Base-by-base conservation (phyloP, 2,329 filamentous ascomycete species). In the Diaporthe australafricana region DNA sequence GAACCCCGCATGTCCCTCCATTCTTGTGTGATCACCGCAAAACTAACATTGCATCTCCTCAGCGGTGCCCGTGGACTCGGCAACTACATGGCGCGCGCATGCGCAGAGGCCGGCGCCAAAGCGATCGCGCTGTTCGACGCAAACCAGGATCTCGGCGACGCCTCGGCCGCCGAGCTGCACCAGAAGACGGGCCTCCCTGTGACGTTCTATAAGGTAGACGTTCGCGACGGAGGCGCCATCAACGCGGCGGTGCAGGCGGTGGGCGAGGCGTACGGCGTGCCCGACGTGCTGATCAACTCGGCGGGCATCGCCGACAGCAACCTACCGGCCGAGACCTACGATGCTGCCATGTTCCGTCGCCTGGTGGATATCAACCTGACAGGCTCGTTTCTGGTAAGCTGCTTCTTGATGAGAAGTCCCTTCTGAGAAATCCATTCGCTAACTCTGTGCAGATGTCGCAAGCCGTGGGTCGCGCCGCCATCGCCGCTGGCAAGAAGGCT, bases 301-400 rank as follows among this genome's bases (percentile, higher is more conserved):
- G 93, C 93, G 56, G 93, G 93, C 79, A 94, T 95, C 75, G 93
- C 93, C 75, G 93, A 95, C 81, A 94, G 92, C 80, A 95, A 95
- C 87, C 93, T 95, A 85, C 92, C 93, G 81, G 93, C 92, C 63
- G 93, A 95, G 87, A 90, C 86, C 25, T 95, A 95, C 84, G 90
- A 93, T 79, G 87, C 89, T 35, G 89, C 91, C 81, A 93, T 92
- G 87, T 95, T 94, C 88, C 91, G 92, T 62, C 90, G 90, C 70
- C 88, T 95, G 42, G 91, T 95, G 77, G 93, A 95, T 81, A 94
- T 95, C 86, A 96, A 95, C 87, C 84, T 95, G 47, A 94, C 89
- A 11, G 93, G 93, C 68, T 92, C 92, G 5, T 95, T 95, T 87
- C 85, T 95, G 75, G 91, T n/a, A n/a, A n/a, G n/a, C n/a, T n/a